A percentile compares a stretch with the other conserved stretches of the same genome.
Conservation (phyloP, 129 eudicot species). For the Arctium minus region DNA sequence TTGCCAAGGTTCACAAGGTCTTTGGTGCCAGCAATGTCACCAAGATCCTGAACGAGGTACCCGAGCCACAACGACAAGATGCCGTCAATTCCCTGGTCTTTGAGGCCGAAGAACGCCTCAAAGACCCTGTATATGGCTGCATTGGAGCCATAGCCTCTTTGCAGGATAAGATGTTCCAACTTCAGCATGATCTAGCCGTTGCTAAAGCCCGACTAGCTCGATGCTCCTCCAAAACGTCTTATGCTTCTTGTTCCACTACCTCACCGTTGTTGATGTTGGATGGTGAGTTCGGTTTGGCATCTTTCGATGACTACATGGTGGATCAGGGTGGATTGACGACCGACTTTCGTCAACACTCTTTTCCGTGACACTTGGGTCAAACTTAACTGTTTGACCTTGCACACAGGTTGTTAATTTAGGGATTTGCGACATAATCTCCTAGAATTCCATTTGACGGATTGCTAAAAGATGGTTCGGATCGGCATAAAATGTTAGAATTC, state of each 20-base stretch:
- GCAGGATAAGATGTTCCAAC: slow-evolving; percentile 68
- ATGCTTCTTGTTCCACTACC: slow-evolving; percentile 24
- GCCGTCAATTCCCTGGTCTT: slow-evolving; percentile 73
- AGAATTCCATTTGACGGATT: not conserved
- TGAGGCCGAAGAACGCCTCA: slow-evolving; percentile 86
- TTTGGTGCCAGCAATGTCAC: slow-evolving; percentile 92
- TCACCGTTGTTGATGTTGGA: slow-evolving; percentile 34
- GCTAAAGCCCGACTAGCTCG: slow-evolving; percentile 67
- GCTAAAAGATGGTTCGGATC: slow-evolving; percentile 3
- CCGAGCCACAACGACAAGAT: slow-evolving; percentile 75
- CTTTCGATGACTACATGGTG: slow-evolving; percentile 23
- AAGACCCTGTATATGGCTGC: slow-evolving; percentile 97
- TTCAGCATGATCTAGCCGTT: slow-evolving; percentile 76
- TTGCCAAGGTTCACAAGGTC: slow-evolving; percentile 88
- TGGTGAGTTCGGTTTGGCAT: slow-evolving; percentile 30
- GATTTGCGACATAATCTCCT: not conserved
- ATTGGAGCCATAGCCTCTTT: slow-evolving; percentile 86
- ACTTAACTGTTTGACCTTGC: not conserved
- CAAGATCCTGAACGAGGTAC: slow-evolving; percentile 83
- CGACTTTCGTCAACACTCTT: slow-evolving; percentile 39
- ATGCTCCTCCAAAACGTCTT: slow-evolving; percentile 32
- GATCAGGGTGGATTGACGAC: slow-evolving; percentile 34
- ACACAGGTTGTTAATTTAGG: not conserved
- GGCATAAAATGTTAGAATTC: not conserved
- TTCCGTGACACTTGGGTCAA: slow-evolving; percentile 20